Base-by-base conservation (phyloP, 768 basidiomycete species). In the Boletus edulis region DNA sequence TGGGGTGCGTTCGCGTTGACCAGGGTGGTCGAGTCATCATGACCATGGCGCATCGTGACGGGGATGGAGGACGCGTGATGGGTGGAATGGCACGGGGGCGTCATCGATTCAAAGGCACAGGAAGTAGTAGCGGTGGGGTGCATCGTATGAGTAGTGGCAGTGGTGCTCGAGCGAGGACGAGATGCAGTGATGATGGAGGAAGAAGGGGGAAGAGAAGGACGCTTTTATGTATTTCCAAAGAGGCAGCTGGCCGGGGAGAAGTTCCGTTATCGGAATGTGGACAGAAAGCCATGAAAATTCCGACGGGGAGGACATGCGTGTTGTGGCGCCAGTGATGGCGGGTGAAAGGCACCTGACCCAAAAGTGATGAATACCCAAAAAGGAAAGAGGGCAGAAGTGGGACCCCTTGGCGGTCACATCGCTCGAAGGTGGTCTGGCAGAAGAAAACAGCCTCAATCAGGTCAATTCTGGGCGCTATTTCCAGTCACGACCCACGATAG, bases 1-100 rank as follows among this genome's bases (percentile, higher is more conserved):
- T 87, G 86, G 56, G 87, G 85, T n/a, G 81, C 76, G 74, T 79
- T 82, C 62, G 77, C 74, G 74, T 81, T 73, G 49, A 76, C 67
- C 35, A 73, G 66, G 46, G 72, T 57, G 56, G 60, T 51, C 56
- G 70, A 58, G 59, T 68, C 69, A 38, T 64, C 62, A 49, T 56
- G 55, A 13, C 64, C 58, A 51, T 58, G 58, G 46, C 63, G 62
- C 55, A 40, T 53, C 32, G 63, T 60, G 48, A 67, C 64, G 58
- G 67, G 66, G 31, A 64, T 57, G 20, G 69, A 15, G 37, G 62
- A 48, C 40, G 59, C 29, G 29, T 29, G 29, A 29, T 2, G 29
- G 8, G 29, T 29, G 29, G 29, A 9, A 29, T 29, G 29, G 29
- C 29, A 8, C 29, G 29, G 9, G 5, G 43, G 35, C 18, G 49